Evolutionary conservation across 371 early-diverging fungal genomes (phyloP).

Genomic region (Mortierella sp.): DNA sequence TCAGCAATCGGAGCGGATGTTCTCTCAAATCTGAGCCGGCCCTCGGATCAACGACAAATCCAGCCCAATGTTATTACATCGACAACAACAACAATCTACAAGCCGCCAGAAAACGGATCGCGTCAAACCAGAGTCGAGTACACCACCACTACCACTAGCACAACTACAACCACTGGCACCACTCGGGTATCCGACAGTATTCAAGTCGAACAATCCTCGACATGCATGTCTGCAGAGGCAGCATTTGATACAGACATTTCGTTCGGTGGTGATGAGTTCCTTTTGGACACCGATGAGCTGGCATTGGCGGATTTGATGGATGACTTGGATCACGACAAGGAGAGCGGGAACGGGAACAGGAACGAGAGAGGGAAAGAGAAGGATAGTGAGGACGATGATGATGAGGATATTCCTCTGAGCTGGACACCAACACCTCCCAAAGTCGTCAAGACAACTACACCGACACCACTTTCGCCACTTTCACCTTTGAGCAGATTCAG

Average conservation of each 20-base stretch:
- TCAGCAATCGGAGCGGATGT: slow-evolving; percentile 4
- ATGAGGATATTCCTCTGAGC: slow-evolving; percentile 3
- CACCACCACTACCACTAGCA: not conserved
- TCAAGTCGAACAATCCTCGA: not conserved
- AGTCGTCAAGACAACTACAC: not conserved
- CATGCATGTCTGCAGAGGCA: not conserved
- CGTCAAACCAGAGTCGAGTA: not conserved
- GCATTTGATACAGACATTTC: slow-evolving; percentile 16
- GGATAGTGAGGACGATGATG: slow-evolving; percentile 12
- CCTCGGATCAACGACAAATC: not conserved
- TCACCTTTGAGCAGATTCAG: slow-evolving; percentile 8
- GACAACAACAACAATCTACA: not conserved
- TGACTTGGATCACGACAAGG: slow-evolving; percentile 12
- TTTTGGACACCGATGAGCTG: slow-evolving; percentile 17
- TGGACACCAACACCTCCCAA: slow-evolving; percentile 27
- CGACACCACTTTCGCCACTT: not conserved
- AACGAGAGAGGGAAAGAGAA: not conserved
- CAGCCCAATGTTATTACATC: not conserved
- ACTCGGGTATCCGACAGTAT: not conserved
- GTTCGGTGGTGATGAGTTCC: slow-evolving; percentile 32
- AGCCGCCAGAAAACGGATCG: not conserved
- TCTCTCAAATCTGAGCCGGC: not conserved
- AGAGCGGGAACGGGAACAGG: not conserved
- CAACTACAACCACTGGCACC: not conserved
- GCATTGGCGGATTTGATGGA: slow-evolving; percentile 16